Base-by-base conservation (phyloP, 2,329 filamentous ascomycete species). In the Trichoderma lentiforme region DNA sequence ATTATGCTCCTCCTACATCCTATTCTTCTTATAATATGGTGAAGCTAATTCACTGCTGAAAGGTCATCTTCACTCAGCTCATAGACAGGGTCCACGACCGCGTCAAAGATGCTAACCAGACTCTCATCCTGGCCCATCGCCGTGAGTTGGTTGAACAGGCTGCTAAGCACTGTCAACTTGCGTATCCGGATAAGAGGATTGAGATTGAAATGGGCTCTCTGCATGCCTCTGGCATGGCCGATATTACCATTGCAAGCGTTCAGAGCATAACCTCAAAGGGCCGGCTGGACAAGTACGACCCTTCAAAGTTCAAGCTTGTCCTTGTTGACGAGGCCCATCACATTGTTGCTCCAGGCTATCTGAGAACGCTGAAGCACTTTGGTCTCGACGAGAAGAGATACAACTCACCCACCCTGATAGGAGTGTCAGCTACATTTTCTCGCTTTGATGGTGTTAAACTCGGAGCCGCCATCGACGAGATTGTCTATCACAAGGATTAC, bases 271-370 rank as follows among this genome's bases (percentile, higher is more conserved):
- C 87, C 8, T 97, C 93, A 6, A 88, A 89, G 14, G 88, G 91
- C 67, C 89, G 96, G 2, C 86, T 98, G n/a, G 79, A 81, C 43
- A 98, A 97, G 79, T 98, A 95, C 77, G 89, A 97, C 75, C 92
- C 94, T 0, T 81, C 81, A 0, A 85, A 84, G 8, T 98, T 95
- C 85, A 99, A 99, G 82, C 88, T 99, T 0, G 84, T 99, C 0
- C 86, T 99, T 3, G 95, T 99, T 4, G 96, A 99, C 75, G 96
- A 99, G 82, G 96, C 95, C 5, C 96, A 99, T 80, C 96, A 99
- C 81, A 97, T 98, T 68, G 95, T 98, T 58, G 93, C 96, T 0
- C 86, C 89, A 2, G 90, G 90, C 8, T 98, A 98, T 78, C 85
- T 97, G 73, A 86, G 88, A 56, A 87, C 90, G 0, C 84, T 99